These are phyloP conservation scores for Chenopodium formosanum DNA, from an alignment of 148 eudicot genomes.

Conservation along the genomic window DNA sequence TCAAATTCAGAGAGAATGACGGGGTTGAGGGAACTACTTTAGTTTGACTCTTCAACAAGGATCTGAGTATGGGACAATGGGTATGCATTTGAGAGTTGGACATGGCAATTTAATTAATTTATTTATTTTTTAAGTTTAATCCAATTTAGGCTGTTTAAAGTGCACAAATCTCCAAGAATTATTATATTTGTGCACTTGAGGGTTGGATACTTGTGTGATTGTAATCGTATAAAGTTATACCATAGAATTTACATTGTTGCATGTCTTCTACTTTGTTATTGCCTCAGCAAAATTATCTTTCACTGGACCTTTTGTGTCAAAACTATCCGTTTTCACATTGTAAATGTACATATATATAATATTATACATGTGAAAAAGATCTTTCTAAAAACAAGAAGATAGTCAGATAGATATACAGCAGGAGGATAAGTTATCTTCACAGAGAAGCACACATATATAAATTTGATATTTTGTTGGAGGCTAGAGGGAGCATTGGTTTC, in stretches of 20 bases:
- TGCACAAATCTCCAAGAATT: neutral
- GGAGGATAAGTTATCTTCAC: too few relatives aligned
- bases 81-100: neutral
- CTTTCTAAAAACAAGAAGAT: neutral
- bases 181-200: neutral
- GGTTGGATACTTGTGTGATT: too few relatives aligned
- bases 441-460: neutral
- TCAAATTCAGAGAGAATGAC: neutral
- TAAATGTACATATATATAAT: too few relatives aligned
- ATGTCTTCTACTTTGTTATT: too few relatives aligned
- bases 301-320: too few relatives aligned
- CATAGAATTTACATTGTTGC: neutral
- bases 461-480: neutral
- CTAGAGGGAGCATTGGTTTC: neutral
- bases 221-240: neutral
- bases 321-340: too few relatives aligned
- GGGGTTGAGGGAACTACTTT: neutral
- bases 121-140: neutral
- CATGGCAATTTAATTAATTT: neutral
- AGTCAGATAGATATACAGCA: neutral
- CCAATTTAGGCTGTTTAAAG: neutral
- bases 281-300: too few relatives aligned
- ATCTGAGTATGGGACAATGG: neutral
- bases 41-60: neutral
- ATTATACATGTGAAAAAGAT: too few relatives aligned